phyloP scores from a whole-genome alignment of 371 early-diverging fungal species.

The Mucor mucedo region DNA sequence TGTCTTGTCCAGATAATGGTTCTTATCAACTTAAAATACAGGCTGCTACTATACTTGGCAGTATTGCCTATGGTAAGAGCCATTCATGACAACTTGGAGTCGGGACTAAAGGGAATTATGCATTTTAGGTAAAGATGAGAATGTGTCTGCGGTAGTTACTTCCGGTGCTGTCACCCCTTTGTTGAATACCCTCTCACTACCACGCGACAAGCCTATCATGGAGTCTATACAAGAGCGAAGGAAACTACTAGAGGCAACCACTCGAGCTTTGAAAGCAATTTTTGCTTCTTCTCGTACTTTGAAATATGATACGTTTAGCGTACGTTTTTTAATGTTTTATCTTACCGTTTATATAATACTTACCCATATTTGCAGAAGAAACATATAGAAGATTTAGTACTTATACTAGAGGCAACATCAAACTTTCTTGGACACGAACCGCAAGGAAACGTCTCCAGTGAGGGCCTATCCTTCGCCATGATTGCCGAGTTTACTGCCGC shows the following conservation, averaged over 20 bases:
- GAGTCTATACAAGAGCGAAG: conserved; percentile 47
- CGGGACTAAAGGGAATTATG: conserved; percentile 2
- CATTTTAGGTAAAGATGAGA: conserved; percentile 65
- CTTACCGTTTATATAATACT: too few species aligned
- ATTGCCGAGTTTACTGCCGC: conserved; percentile 73
- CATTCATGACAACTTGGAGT: neutral
- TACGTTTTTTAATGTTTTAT: conserved; percentile 24
- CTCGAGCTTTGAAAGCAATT: conserved; percentile 78
- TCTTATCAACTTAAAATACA: conserved; percentile 62
- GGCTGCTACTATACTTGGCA: conserved; percentile 78
- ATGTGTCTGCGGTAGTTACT: conserved; percentile 63
- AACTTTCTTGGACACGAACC: conserved; percentile 30
- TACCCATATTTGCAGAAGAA: conserved; percentile 31
- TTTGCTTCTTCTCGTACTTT: conserved; percentile 61
- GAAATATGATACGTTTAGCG: conserved; percentile 63
- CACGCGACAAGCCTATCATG: conserved; percentile 41
- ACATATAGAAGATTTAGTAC: conserved; percentile 43
- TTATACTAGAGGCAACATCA: conserved; percentile 38
- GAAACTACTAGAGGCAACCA: conserved; percentile 72
- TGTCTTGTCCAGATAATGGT: conserved; percentile 41
- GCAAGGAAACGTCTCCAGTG: conserved; percentile 35
- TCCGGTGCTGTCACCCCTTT: conserved; percentile 69
- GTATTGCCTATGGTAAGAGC: conserved; percentile 74
- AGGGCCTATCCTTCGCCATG: conserved; percentile 58
- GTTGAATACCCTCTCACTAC: conserved; percentile 60